Evolutionary conservation across 2,329 filamentous ascomycete genomes (phyloP).

Genomic region (Fusarium sublunatum): DNA sequence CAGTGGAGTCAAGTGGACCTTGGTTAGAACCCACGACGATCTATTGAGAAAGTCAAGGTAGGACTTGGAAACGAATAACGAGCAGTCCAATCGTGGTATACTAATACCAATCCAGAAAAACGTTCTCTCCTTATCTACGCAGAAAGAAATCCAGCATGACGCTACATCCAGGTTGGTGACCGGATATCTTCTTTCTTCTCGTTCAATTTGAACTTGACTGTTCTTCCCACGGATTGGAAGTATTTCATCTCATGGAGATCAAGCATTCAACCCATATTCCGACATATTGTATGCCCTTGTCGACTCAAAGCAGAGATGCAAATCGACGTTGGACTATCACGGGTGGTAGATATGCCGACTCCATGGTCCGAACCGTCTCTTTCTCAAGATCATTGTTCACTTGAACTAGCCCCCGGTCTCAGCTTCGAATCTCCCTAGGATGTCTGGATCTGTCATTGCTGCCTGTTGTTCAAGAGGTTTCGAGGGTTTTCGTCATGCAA

Average conservation of each 20-base stretch:
- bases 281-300: not conserved
- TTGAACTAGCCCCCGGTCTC: not conserved
- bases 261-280: not conserved
- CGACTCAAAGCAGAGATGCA: not conserved
- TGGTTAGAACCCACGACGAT: not conserved
- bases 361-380: not conserved
- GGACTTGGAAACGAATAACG: not conserved
- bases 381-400: constrained; percentile 6
- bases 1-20: constrained; percentile 33
- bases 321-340: not conserved
- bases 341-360: not conserved
- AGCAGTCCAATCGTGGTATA: not conserved
- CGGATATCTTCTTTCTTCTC: constrained; percentile 4
- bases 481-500: not conserved
- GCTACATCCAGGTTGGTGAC: constrained; percentile 6
- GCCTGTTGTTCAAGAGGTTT: not conserved
- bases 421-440: not conserved
- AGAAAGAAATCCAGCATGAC: not conserved
- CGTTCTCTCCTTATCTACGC: not conserved
- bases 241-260: not conserved
- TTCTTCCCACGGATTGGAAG: not conserved
- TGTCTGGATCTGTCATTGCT: not conserved
- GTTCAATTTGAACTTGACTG: not conserved
- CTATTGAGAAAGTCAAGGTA: constrained; percentile 21
- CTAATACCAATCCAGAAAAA: constrained; percentile 20